Base-by-base conservation (phyloP, 179 eudicot genomes). In the Camellia oleifera region DNA sequence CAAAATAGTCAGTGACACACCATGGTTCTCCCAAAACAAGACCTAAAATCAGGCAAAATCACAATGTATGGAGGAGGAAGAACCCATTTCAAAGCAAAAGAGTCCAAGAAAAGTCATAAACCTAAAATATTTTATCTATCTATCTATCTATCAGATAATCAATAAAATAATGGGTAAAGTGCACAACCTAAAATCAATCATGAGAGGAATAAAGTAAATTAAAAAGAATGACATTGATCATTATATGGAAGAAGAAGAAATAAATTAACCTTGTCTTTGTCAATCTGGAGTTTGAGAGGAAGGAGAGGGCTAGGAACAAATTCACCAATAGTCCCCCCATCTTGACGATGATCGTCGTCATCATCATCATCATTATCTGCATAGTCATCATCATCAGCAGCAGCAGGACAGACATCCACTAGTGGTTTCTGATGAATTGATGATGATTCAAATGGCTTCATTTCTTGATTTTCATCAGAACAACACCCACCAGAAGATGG, bases 241-340 rank as follows among this genome's bases (percentile, higher is more conserved):
- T 32, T 32, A 4, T 2, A 7, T 52, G 50, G 40, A 32, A 32
- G 40, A 32, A 32, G 40, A 32, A 57, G 4, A 4, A 67, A 75
- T 66, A 48, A 10, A 45, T 76, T 53, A 58, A 90, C 93, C 94
- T 89, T 88, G 87, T 91, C 94, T 81, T 88, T 88, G 32, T 89
- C 87, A 88, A 91, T 87, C 83, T 89, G 91, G 32, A 84, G 89
- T 79, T 80, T 86, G 74, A 91, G 92, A 80, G 94, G 91, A 76
- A 91, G 83, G 82, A 88, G 92, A 88, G 94, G 94, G 58, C 88
- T 81, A 81, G 91, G 91, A 67, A 88, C 89, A 78, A 91, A 91
- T 52, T 81, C 45, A 56, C 68, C 84, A 79, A 88, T 64, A 80
- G 45, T 77, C 67, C 60, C 85, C 68, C 77, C 78, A 75, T 58